Evolutionary conservation across 495 filamentous ascomycete species (phyloP), one percentile per base, ranked within the genome.

Genomic region (Hypoxylon rickii): DNA sequence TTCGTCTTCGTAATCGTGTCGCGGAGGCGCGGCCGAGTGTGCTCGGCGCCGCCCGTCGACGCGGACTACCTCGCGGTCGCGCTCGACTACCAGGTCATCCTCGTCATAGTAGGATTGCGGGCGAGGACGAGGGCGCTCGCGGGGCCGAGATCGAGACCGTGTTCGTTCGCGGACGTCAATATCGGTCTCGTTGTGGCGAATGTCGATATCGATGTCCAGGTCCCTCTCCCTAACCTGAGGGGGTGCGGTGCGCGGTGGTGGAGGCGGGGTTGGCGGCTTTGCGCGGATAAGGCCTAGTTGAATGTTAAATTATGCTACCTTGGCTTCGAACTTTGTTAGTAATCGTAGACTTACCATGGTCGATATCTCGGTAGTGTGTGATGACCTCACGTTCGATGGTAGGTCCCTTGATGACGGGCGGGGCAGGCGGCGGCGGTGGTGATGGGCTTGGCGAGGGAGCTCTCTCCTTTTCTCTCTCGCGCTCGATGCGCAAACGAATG

Each of bases 361-460:
- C 89, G 64, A 96, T 89, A 61, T 93, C 87, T 17, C 87, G 80
- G 65, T 94, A 92, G 69, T 92, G 89, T 1, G 89, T 90, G 51
- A 92, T 89, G 37, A 94, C 81, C 64, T 95, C 88, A 54, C 90
- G 83, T 64, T 88, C 85, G 58, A 92, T 88, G 3, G 83, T 81
- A 3, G 88, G 87, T 15, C 82, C 84, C 56, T 82, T 78, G 64
- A 90, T 85, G 20, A 79, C 69, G 47, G 76, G 73, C 2, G 84
- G 82, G 33, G 78, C 75, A 18, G 79, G 72, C 18, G 76, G 76
- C 15, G 76, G 73, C 15, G 73, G 60, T 6, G 73, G 59, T 10
- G 68, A 71, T 0, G 73, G 75, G 45, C 71, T 76, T 3, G 67
- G 75, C 53, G 53, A 61, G 7, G 68, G 67, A 52, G 59, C 42